Evolutionary conservation across 805 yeast genomes (phyloP).

Genomic region (Maudiozyma turicensis): DNA sequence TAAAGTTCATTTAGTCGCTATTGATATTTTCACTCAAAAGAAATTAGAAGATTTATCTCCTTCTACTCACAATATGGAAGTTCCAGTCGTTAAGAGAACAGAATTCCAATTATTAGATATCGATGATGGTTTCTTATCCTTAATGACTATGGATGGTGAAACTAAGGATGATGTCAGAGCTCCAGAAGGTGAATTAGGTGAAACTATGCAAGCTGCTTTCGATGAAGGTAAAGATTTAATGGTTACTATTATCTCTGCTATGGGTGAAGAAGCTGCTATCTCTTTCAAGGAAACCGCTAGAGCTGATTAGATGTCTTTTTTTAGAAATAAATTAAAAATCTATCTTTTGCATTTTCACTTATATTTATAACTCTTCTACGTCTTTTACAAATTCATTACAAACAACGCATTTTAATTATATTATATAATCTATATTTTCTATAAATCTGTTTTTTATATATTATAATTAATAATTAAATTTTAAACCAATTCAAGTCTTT

Average conservation of each 20-base stretch:
- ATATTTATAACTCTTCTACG: neutral
- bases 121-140: slow-evolving; percentile 92
- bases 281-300: slow-evolving; percentile 97
- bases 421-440: neutral
- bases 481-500: too few species aligned
- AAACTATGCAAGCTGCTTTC: slow-evolving; percentile 77
- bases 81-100: slow-evolving; percentile 88
- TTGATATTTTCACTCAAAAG: slow-evolving; percentile 96
- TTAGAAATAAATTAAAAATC: neutral
- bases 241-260: slow-evolving; percentile 91
- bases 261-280: slow-evolving; percentile 98
- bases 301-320: slow-evolving; percentile 17
- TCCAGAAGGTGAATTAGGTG: slow-evolving; percentile 97
- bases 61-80: slow-evolving; percentile 99
- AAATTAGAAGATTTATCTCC: slow-evolving; percentile 98
- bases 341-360: neutral
- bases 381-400: too few species aligned
- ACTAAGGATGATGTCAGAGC: slow-evolving; percentile 97
- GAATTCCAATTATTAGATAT: slow-evolving; percentile 94
- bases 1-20: slow-evolving; percentile 97
- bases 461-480: neutral
- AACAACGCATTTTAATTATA: neutral
- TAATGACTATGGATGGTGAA: slow-evolving; percentile 94
- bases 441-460: neutral
- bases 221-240: slow-evolving; percentile 95